Evolutionary conservation across 192 early-diverging fungal species (phyloP), one percentile per base, ranked within the genome.

Genomic region (Fimicolochytrium jonesii): DNA sequence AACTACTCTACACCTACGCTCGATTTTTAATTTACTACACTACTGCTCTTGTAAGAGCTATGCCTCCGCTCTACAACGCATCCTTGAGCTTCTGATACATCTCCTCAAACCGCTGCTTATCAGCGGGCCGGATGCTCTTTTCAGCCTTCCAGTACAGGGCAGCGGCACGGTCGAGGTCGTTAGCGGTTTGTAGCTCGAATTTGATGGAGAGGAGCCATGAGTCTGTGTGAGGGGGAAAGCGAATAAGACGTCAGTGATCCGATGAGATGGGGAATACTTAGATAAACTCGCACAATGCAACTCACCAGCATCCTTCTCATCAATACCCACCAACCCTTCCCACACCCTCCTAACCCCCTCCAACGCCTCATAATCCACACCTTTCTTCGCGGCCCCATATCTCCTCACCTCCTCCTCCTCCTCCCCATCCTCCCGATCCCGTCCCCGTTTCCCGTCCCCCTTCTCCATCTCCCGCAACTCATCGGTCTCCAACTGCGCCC

Each of bases 121-220:
- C 79, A 2, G 49, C 46, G n/a, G n/a, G n/a, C n/a, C n/a, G n/a
- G 0, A 87, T 85, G n/a, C 59, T 67, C 43, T 82, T 82, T 32
- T 53, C 52, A 17, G 84, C 87, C 45, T 71, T 68, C 81, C 81
- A 87, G 53, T 86, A 66, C 11, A 89, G 58, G 31, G 74, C 68
- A 10, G 74, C 76, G 1, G 81, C 79, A 15, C 61, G 60, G 45
- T 72, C 63, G 18, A 79, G 51, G 47, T 86, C 72, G 23, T 70
- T 68, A 4, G 80, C 66, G 23, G 75, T 70, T 15, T 67, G 33
- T 26, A 78, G 51, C 45, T 74, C 72, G 50, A 78, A 78, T 29
- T 48, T 33, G 52, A 73, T 60, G 56, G 60, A 74, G 13, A 23
- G 45, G 5, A 78, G 66, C 76, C 76, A 78, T 11, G 65, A 44